A percentile compares a stretch with the other conserved stretches of the same genome.
Conservation (phyloP, 495 filamentous ascomycete genomes). For the Niebla homalea region DNA sequence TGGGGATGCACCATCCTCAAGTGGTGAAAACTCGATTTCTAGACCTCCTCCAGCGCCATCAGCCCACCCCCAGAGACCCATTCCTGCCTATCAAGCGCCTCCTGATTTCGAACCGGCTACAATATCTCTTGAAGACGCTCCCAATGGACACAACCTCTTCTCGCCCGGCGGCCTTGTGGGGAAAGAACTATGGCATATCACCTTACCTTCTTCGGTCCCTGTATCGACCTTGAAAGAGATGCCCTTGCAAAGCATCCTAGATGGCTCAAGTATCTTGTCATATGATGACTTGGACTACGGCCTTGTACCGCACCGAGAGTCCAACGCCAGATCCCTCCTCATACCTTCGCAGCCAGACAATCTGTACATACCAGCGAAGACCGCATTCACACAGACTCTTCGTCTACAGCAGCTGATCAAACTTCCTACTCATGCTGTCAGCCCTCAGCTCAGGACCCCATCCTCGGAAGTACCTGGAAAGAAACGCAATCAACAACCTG, state of each 20-base stretch:
- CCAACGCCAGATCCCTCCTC: conserved; percentile 1
- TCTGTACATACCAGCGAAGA: conserved; percentile 1
- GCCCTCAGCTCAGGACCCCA: neutral
- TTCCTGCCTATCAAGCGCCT: conserved; percentile 22
- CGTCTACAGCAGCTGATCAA: conserved; percentile 14
- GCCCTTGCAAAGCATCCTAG: conserved; percentile 20
- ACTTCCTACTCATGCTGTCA: neutral
- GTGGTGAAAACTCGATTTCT: too few species aligned
- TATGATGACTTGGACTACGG: conserved; percentile 29
- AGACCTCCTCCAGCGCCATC: too few species aligned
- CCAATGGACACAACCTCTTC: conserved; percentile 13
- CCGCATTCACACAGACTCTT: conserved; percentile 5
- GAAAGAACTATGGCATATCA: conserved; percentile 44
- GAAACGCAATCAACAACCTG: conserved; percentile 10
- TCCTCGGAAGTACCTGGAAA: conserved; percentile 1
- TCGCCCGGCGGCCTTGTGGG: conserved; percentile 22
- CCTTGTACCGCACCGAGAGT: conserved; percentile 1
- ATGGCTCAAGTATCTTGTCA: conserved; percentile 21
- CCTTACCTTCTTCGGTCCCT: conserved; percentile 34
- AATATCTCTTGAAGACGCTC: conserved; percentile 10
- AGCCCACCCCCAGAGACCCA: neutral
- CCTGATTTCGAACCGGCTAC: conserved; percentile 22
- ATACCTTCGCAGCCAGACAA: conserved; percentile 9
- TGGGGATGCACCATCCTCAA: too few species aligned
- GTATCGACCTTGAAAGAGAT: conserved; percentile 28